Conservation (phyloP, 1,284 basidiomycete genomes). For the Afroboletus lepidellus region DNA sequence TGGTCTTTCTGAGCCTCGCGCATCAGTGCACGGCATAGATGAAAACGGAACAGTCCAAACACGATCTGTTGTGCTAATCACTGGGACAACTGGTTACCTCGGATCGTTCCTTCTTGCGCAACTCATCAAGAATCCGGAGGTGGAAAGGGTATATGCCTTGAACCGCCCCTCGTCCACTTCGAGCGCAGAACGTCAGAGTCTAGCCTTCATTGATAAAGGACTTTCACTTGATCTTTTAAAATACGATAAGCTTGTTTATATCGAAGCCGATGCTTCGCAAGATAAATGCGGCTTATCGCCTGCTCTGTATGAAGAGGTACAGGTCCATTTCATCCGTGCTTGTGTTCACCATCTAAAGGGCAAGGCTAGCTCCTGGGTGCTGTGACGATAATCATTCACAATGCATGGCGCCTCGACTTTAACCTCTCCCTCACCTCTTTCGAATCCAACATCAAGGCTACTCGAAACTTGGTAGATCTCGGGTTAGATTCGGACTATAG, state of each 20-base stretch:
- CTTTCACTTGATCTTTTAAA: neutral
- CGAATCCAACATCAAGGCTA: conserved; percentile 36
- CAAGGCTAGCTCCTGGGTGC: neutral
- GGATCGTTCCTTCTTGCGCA: conserved; percentile 3
- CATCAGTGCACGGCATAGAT: neutral
- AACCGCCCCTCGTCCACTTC: neutral
- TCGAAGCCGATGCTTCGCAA: conserved; percentile 1
- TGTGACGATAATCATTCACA: conserved; percentile 7
- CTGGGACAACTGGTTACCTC: conserved; percentile 3
- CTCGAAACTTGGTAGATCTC: conserved; percentile 39
- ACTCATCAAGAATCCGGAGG: neutral
- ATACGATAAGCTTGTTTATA: neutral
- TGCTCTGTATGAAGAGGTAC: too few relatives aligned
- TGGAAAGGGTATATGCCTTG: conserved; percentile 6
- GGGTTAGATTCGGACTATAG: conserved; percentile 16
- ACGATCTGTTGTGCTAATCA: conserved; percentile 6
- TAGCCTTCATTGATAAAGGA: neutral
- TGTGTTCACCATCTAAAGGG: neutral
- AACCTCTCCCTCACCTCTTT: conserved; percentile 39
- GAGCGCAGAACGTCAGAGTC: neutral
- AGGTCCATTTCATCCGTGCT: too few relatives aligned
- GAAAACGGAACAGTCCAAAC: neutral
- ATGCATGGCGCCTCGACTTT: conserved; percentile 45
- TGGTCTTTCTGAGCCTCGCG: neutral
- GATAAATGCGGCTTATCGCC: conserved; percentile 1